Percentiles rank a stretch among this genome's conserved stretches.
phyloP scores from a whole-genome alignment of 345 rosid species.

The Lepidium aucheri region DNA sequence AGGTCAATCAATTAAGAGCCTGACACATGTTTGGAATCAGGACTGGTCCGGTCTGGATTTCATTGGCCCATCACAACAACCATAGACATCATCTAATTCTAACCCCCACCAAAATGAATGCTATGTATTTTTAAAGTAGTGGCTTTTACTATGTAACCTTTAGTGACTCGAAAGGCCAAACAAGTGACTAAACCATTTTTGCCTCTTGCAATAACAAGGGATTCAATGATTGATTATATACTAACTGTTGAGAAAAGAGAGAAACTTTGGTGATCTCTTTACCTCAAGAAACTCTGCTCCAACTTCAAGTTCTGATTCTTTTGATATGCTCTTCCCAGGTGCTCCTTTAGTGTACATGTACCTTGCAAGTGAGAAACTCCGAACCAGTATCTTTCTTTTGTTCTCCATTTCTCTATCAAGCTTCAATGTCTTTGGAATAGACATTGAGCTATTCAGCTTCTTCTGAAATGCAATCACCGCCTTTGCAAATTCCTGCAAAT shows the following conservation, averaged over 20 bases:
- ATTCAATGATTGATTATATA: background rate
- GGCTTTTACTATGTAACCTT: slow-evolving; percentile 11
- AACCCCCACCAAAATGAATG: slow-evolving; percentile 6
- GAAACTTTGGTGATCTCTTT: background rate
- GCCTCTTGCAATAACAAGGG: background rate
- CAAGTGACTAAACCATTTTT: background rate
- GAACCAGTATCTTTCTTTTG: slow-evolving; percentile 40
- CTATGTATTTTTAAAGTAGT: background rate
- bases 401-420: slow-evolving; percentile 59
- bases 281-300: slow-evolving; percentile 88
- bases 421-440: slow-evolving; percentile 35
- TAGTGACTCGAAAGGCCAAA: slow-evolving; percentile 12
- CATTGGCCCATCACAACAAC: slow-evolving; percentile 9
- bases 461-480: slow-evolving; percentile 80
- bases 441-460: slow-evolving; percentile 44
- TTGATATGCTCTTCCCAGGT: slow-evolving; percentile 31
- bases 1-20: background rate
- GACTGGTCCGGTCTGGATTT: background rate
- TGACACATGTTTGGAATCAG: background rate
- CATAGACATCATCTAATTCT: background rate
- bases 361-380: slow-evolving; percentile 75
- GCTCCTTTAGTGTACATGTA: slow-evolving; percentile 41
- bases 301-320: slow-evolving; percentile 48
- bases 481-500: slow-evolving; percentile 69
- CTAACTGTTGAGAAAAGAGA: background rate